These are phyloP conservation scores for Fusarium sacchari DNA, from an alignment of 2,329 filamentous ascomycete species.

Conservation along the genomic window DNA sequence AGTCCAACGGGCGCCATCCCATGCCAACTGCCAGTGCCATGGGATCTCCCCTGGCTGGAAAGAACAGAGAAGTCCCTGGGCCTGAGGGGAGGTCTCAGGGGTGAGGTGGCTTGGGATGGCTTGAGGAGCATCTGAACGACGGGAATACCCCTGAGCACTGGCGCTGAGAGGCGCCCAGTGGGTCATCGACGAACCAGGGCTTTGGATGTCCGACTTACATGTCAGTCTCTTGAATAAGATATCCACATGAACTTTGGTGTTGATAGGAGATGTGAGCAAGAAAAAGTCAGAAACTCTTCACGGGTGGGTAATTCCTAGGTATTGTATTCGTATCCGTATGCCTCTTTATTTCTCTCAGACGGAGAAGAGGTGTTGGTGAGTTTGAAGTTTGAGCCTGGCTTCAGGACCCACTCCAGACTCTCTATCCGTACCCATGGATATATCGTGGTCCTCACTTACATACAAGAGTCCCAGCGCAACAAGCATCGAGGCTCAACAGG, in stretches of 20 bases:
- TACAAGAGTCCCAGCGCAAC: conserved; percentile 1
- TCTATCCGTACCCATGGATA: not conserved
- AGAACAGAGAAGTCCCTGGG: conserved; percentile 17
- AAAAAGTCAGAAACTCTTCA: not conserved
- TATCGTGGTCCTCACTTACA: conserved; percentile 21
- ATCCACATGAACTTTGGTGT: conserved; percentile 6
- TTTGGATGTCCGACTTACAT: conserved; percentile 26
- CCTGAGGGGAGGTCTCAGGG: conserved; percentile 20
- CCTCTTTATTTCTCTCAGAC: conserved; percentile 10
- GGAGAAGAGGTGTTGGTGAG: conserved; percentile 4
- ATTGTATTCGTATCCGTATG: not conserved
- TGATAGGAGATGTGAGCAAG: not conserved
- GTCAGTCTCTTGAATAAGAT: conserved; percentile 26
- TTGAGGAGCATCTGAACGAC: conserved; percentile 28
- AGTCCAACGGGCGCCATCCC: conserved; percentile 32
- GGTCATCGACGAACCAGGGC: conserved; percentile 29
- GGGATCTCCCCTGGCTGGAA: conserved; percentile 28
- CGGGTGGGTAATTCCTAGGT: not conserved
- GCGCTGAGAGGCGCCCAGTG: conserved; percentile 44
- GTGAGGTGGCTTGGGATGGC: conserved; percentile 20
- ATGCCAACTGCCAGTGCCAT: conserved; percentile 32
- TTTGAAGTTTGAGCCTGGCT: conserved; percentile 19
- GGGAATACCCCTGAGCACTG: conserved; percentile 41
- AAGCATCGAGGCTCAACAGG: conserved; percentile 3
- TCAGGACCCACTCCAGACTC: conserved; percentile 10